Base-by-base conservation (phyloP, 495 filamentous ascomycete genomes). In the Xylona heveae region DNA sequence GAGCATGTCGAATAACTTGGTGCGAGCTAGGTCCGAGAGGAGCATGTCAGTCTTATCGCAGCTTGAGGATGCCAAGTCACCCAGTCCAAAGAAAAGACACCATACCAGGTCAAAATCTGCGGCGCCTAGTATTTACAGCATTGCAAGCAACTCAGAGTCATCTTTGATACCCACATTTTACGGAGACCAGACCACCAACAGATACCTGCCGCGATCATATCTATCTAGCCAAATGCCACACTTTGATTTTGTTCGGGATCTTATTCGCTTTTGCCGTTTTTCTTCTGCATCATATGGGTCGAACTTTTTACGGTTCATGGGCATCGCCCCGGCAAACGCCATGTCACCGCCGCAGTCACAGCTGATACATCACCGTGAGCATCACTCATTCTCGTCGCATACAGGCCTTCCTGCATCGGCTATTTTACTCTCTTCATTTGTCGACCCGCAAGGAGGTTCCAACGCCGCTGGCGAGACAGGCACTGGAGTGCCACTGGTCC, bases 271-370 rank as follows among this genome's bases (percentile, higher is more conserved):
- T 42, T 73, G 73, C 50, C 72, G 76, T 0, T 83, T 80, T 46
- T 67, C 78, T 1, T 78, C 76, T 8, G 78, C 77, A 0, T 71
- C 73, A 0, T 84, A 84, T 36, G 78, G 78, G 1, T 61, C 72
- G 3, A 68, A 59, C 37, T 79, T 81, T 17, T 57, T 81, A 17
- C 63, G 68, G 24, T 54, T 80, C 10, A 66, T 81, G 60, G 77
- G 77, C 3, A 66, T 79, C 30, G 56, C 62, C 12, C 35, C 13
- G 19, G 33, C 8, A 43, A n/a, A 45, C 38, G 19, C 18, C 33
- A 22, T 32, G 7, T 33, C 44, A 25, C 42, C 50, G 19, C 41
- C 64, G 7, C 54, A 66, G 21, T 23, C 31, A 6, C 16, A 27
- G 22, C 10, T n/a, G 9, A 19, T 16, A 3, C 66, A 61, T 13